Base-by-base conservation (phyloP, 352 stramenopile genomes). In the Plasmopara viticola region DNA sequence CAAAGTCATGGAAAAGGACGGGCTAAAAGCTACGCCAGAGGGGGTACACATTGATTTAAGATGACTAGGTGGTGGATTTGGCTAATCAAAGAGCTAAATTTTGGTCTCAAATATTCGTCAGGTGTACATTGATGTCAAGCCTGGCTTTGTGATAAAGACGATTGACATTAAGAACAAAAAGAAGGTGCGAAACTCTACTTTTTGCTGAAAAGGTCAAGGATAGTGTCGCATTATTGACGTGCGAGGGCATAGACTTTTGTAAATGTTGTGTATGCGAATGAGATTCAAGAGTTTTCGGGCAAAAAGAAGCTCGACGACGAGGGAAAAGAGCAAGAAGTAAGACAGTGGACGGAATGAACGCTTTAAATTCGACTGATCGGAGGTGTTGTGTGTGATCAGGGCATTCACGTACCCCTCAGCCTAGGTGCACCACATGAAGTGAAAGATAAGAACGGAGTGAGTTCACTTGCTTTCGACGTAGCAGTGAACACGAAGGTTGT, bases 91-190 rank as follows among this genome's bases (percentile, higher is more conserved):
- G 1, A 41, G 1, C 15, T 51, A 15, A 60, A 5, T 14, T 56
- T 12, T 57, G 0, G 10, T 14, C 20, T 38, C 7, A 42, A 31
- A 2, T 44, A 4, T 8, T 6, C 20, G 12, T 5, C 38, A 90
- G 79, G 64, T 92, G 33, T 70, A 89, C 48, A 84, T 92, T 49
- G 64, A 88, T 51, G 79, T 90, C n/a, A 59, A 69, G 20, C 72
- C 82, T 37, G 82, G 79, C 13, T 92, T 92, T 33, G 79, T 90
- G 39, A 78, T 92, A 57, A 92, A 90, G 57, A 84, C 79, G 12
- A 72, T 44, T 9, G 74, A 90, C 9, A 25, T 78, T 14, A 64
- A 78, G 40, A 82, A 54, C 33, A 76, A 81, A 48, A 81, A 78
- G 14, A 90, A 91, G 62, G 78, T 85, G 20, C 12, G 7, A 47